phyloP scores from a whole-genome alignment of 2,329 filamentous ascomycete species.

The Samsoniella hepiali region DNA sequence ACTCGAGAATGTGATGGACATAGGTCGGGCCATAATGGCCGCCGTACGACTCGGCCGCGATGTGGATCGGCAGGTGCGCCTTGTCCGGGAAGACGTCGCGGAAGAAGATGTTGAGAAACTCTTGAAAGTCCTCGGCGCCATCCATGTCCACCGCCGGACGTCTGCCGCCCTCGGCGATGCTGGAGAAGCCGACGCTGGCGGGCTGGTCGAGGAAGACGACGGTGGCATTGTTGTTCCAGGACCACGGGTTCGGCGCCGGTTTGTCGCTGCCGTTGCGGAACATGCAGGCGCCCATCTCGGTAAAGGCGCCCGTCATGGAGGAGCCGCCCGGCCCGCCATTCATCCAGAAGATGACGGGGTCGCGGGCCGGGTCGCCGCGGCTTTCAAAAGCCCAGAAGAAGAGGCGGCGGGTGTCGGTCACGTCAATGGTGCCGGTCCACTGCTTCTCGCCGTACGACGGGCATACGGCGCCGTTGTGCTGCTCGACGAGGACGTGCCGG shows the following conservation, averaged over 20 bases:
- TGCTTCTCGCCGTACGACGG: conserved; percentile 22
- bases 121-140: conserved; percentile 46
- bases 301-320: conserved; percentile 21
- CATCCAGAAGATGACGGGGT: conserved; percentile 48
- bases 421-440: conserved; percentile 25
- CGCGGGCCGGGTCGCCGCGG: conserved; percentile 25
- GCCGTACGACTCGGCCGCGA: conserved; percentile 42
- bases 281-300: conserved; percentile 22
- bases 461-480: conserved; percentile 19
- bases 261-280: conserved; percentile 11
- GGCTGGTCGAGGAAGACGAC: conserved; percentile 49
- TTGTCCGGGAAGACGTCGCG: conserved; percentile 41
- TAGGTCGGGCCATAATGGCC: conserved; percentile 38
- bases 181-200: conserved; percentile 59
- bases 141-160: conserved; percentile 38
- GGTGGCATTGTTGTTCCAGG: conserved; percentile 26
- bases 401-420: conserved; percentile 20
- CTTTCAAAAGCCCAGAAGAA: conserved; percentile 30
- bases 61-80: conserved; percentile 38
- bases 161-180: conserved; percentile 25
- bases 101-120: conserved; percentile 47
- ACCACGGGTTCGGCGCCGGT: conserved; percentile 20
- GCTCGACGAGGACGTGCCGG: conserved; percentile 17
- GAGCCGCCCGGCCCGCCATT: conserved; percentile 26
- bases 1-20: conserved; percentile 21